phyloP scores from a whole-genome alignment of 768 basidiomycete species.

The Auriscalpium vulgare region DNA sequence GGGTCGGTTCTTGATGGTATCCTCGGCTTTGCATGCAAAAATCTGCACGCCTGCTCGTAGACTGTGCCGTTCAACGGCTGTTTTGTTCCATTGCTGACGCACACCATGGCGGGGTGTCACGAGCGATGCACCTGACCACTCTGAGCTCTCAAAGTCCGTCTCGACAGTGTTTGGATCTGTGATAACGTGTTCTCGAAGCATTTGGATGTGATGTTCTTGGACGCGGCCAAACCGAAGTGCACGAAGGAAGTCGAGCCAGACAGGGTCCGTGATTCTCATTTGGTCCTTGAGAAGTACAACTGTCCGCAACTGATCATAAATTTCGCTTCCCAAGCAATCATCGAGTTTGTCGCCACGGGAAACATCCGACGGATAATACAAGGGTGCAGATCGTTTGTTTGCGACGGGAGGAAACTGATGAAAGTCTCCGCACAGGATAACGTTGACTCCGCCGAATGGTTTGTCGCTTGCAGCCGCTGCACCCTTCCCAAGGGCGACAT shows the following conservation, averaged over 20 bases:
- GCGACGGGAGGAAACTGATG: background rate
- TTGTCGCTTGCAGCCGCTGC: too few species aligned
- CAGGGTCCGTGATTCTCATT: conserved; percentile 23
- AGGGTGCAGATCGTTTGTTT: background rate
- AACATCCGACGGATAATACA: background rate
- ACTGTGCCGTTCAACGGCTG: background rate
- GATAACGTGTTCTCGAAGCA: conserved; percentile 21
- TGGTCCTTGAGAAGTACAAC: conserved; percentile 33
- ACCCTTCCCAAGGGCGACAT: too few species aligned
- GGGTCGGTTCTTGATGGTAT: background rate
- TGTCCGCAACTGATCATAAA: conserved; percentile 1
- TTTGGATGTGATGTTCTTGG: conserved; percentile 19
- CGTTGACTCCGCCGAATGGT: too few species aligned
- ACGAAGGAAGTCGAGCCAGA: conserved; percentile 25
- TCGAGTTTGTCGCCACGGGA: background rate
- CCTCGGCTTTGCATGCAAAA: background rate
- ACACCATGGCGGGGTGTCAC: background rate
- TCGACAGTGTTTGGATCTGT: background rate
- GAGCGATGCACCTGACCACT: too few species aligned
- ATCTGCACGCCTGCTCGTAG: background rate
- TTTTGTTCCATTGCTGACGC: background rate
- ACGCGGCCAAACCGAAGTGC: conserved; percentile 20
- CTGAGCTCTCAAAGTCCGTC: background rate
- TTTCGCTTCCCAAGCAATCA: background rate
- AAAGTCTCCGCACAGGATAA: too few species aligned